Evolutionary conservation across 2,329 filamentous ascomycete species (phyloP).

Genomic region (Stemphylium beticola): DNA sequence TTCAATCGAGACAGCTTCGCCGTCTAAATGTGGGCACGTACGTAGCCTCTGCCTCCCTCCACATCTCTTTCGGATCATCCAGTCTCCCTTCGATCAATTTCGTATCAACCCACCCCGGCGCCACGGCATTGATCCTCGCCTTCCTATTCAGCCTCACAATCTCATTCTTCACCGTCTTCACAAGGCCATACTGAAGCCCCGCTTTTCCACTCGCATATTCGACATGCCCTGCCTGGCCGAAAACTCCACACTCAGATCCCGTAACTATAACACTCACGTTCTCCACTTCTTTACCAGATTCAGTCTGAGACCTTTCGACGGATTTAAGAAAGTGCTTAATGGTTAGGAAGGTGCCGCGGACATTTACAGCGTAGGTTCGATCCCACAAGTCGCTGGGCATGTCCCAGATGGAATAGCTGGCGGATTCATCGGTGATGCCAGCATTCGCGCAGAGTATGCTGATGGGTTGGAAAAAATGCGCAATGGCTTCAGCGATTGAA

Average conservation of each 20-base stretch:
- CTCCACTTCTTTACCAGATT: constrained; percentile 50
- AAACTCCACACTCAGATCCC: constrained; percentile 60
- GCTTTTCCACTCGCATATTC: constrained; percentile 59
- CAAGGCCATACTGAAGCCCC: constrained; percentile 60
- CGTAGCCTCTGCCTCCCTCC: constrained; percentile 58
- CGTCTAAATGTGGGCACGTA: constrained; percentile 1
- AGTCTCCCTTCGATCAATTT: constrained; percentile 56
- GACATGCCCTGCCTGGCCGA: constrained; percentile 57
- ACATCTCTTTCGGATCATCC: constrained; percentile 58
- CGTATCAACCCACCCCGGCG: constrained; percentile 57
- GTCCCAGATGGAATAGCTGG: constrained; percentile 60
- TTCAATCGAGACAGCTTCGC: background rate
- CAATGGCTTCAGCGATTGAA: constrained; percentile 51
- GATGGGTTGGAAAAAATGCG: constrained; percentile 55
- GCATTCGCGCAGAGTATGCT: constrained; percentile 62
- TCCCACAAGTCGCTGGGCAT: constrained; percentile 60
- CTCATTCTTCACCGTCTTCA: constrained; percentile 62
- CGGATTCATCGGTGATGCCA: constrained; percentile 58
- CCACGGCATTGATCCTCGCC: constrained; percentile 61
- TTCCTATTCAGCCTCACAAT: constrained; percentile 59
- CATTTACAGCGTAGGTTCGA: constrained; percentile 57
- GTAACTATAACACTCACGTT: constrained; percentile 62
- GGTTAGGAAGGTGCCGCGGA: constrained; percentile 61
- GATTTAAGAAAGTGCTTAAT: constrained; percentile 62
- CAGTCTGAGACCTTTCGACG: constrained; percentile 49